Percentiles rank a stretch among this genome's conserved stretches.
Evolutionary conservation across 805 yeast species (phyloP).

Genomic region (Candida adriatica): DNA sequence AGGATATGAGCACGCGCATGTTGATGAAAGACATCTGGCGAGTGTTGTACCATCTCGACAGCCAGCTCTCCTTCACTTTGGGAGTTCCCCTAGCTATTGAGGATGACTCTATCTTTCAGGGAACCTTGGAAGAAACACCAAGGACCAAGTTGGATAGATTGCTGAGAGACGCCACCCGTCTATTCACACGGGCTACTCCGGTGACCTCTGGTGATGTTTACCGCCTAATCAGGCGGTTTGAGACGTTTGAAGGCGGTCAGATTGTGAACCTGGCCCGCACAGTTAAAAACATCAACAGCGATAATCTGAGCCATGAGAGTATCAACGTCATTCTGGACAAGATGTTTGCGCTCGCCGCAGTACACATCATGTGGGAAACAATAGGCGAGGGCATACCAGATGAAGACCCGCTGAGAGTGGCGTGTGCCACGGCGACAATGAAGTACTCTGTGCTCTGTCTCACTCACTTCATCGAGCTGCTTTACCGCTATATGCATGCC

Average conservation of each 20-base stretch:
- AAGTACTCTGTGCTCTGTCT: conserved; percentile 18
- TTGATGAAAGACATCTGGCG: conserved; percentile 16
- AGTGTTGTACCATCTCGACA: conserved; percentile 13
- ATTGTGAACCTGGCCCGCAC: conserved; percentile 6
- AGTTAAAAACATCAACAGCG: conserved; percentile 4
- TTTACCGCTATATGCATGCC: conserved; percentile 10
- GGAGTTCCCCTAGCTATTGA: conserved; percentile 21
- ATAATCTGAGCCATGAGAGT: conserved; percentile 4
- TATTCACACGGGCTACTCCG: conserved; percentile 4
- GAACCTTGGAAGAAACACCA: background rate
- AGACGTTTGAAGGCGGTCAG: conserved; percentile 11
- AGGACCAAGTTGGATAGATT: conserved; percentile 4
- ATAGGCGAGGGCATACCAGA: conserved; percentile 9
- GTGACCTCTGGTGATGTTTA: conserved; percentile 13
- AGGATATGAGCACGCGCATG: conserved; percentile 3
- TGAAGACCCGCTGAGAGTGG: conserved; percentile 8
- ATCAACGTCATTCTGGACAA: conserved; percentile 4
- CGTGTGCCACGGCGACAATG: conserved; percentile 13
- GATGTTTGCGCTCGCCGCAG: conserved; percentile 6
- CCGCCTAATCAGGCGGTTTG: conserved; percentile 10
- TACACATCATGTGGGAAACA: conserved; percentile 17
- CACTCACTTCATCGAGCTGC: conserved; percentile 18
- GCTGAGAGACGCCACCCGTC: conserved; percentile 10
- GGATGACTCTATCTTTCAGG: conserved; percentile 10
- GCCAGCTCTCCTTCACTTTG: conserved; percentile 11